Conservation (phyloP, 2,329 filamentous ascomycete species). For the Paecilomyces sp. region DNA sequence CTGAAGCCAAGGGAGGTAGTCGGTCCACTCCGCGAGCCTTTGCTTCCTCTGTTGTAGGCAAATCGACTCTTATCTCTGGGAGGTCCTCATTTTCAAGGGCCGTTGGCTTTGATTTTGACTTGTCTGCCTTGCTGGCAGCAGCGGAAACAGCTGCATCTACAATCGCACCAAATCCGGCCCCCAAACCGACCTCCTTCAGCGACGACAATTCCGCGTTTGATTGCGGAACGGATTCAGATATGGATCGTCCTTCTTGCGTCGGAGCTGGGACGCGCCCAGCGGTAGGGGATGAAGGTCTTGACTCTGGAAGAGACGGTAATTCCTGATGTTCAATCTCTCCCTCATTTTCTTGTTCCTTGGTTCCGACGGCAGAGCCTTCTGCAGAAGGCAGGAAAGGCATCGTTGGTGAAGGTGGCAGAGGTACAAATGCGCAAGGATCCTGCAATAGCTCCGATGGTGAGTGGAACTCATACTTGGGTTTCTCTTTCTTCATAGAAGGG, state of each 20-base stretch:
- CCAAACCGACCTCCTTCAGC: neutral
- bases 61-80: neutral
- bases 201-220: neutral
- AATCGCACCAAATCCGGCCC: slow-evolving; percentile 11
- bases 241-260: neutral
- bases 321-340: slow-evolving; percentile 10
- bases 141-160: slow-evolving; percentile 19
- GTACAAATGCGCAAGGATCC: slow-evolving; percentile 22
- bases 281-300: slow-evolving; percentile 12
- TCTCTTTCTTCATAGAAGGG: slow-evolving; percentile 26
- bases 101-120: neutral
- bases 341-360: slow-evolving; percentile 11
- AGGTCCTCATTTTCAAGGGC: neutral
- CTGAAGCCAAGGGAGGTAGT: neutral
- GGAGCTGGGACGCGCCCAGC: neutral
- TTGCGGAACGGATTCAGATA: neutral
- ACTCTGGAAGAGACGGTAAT: slow-evolving; percentile 11
- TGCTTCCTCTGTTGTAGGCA: neutral
- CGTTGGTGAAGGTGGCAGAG: slow-evolving; percentile 16
- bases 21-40: neutral
- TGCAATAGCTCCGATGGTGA: slow-evolving; percentile 40
- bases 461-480: slow-evolving; percentile 39
- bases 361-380: slow-evolving; percentile 22
- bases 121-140: slow-evolving; percentile 3
- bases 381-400: slow-evolving; percentile 20